Evolutionary conservation across 495 filamentous ascomycete species (phyloP).

Genomic region (Trichoderma parareesei): DNA sequence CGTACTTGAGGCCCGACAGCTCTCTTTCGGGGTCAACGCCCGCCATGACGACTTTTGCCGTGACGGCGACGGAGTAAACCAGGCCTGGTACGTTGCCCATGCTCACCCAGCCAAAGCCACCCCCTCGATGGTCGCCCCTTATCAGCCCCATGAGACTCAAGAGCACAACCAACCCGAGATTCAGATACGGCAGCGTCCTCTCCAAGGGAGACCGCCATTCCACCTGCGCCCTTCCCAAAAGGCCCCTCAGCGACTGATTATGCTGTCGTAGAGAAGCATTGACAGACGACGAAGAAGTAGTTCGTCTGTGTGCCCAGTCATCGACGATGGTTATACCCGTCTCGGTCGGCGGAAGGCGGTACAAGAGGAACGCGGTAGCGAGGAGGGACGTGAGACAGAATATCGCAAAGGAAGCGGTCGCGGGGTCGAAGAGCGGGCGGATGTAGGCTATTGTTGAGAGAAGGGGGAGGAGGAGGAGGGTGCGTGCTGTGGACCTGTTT

Average conservation of each 20-base stretch:
- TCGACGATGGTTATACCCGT: constrained; percentile 35
- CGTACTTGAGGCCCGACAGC: constrained; percentile 45
- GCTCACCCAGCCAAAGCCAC: constrained; percentile 17
- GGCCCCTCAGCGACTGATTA: not conserved
- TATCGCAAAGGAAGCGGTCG: constrained; percentile 34
- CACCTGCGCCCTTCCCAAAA: not conserved
- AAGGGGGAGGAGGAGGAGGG: constrained; percentile 52
- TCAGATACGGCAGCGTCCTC: constrained; percentile 40
- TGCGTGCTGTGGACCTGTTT: constrained; percentile 49
- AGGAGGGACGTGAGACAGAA: constrained; percentile 52
- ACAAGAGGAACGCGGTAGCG: constrained; percentile 46
- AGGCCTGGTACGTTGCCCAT: constrained; percentile 33
- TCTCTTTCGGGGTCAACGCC: constrained; percentile 48
- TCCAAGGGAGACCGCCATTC: constrained; percentile 28
- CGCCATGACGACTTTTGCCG: constrained; percentile 44
- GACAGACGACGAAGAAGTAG: no score
- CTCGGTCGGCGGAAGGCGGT: constrained; percentile 28
- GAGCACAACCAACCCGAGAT: constrained; percentile 32
- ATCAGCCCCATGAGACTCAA: constrained; percentile 28
- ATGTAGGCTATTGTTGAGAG: constrained; percentile 45
- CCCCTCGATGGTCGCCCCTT: constrained; percentile 14
- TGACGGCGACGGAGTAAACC: constrained; percentile 39
- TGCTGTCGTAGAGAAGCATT: not conserved
- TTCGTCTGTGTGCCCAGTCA: constrained; percentile 12
- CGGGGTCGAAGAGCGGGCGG: constrained; percentile 34